Base-by-base conservation (phyloP, 1,139 yeast species). In the Candida sanyaensis region DNA sequence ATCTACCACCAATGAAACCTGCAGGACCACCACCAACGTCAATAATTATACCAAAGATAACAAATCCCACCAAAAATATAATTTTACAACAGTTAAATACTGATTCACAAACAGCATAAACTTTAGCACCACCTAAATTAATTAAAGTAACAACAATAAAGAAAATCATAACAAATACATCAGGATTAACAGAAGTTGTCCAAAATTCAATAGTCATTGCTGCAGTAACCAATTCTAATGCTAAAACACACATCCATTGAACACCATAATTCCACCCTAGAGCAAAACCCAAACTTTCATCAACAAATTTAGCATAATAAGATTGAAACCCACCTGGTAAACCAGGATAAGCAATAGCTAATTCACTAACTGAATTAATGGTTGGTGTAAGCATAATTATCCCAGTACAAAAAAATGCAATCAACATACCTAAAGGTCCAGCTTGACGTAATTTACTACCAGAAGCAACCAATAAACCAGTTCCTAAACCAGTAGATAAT, bases 261-360 rank as follows among this genome's bases (percentile, higher is more conserved):
- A 71, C 54, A 32, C 72, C 74, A 56, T 71, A 71, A 54, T 67
- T 69, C 74, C 75, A 70, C 8, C 74, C 74, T 64, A 71, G 65
- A 32, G 75, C 70, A 54, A 71, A 71, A 44, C 72, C 75, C 62
- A 70, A 65, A 24, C 72, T 66, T 10, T 71, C 65, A 54, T 69
- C 73, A 37, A 71, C 56, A 49, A 71, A 71, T 39, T 69, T 57
- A n/a, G 71, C 67, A 55, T 66, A 69, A 55, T 66, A 71, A 7
- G 74, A 69, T 47, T 68, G 70, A 49, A 71, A 71, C 1, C 75
- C 73, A 39, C 76, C 75, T 17, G 72, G 63, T 42, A 71, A 65
- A 3, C 56, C 56, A 12, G 73, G 73, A 55, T 67, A 71, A 8
- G 73, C 69, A 34, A 68, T 66, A 24, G 74, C 70, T 53, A 71